Percentiles rank a stretch among this genome's conserved stretches.
phyloP scores from a whole-genome alignment of 768 basidiomycete species.

The Lepiota venenata region DNA sequence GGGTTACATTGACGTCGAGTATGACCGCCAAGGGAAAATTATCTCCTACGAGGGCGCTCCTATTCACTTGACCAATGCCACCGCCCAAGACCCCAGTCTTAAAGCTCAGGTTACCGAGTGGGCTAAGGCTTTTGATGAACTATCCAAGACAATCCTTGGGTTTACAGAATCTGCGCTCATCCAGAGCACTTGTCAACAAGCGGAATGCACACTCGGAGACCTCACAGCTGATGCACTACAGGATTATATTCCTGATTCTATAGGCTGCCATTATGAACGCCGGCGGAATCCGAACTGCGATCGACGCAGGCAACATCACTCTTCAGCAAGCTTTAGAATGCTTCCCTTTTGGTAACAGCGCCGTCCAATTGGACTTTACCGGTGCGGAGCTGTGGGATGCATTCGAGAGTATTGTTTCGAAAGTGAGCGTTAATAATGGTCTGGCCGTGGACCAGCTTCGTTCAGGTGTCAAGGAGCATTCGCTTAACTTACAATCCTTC shows the following conservation, averaged over 20 bases:
- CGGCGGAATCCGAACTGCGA: conserved; percentile 37
- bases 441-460: conserved; percentile 34
- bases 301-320: conserved; percentile 38
- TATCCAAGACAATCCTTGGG: conserved; percentile 33
- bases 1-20: conserved; percentile 41
- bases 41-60: conserved; percentile 38
- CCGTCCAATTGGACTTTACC: conserved; percentile 37
- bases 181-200: conserved; percentile 35
- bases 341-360: conserved; percentile 42
- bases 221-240: conserved; percentile 40
- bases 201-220: conserved; percentile 42
- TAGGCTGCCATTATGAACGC: conserved; percentile 39
- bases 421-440: conserved; percentile 24
- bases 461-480: conserved; percentile 37
- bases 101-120: conserved; percentile 35
- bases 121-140: conserved; percentile 34
- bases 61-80: conserved; percentile 36
- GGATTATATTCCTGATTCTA: conserved; percentile 25
- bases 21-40: conserved; percentile 34
- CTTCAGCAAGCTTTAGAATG: conserved; percentile 34
- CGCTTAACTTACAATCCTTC: conserved; percentile 28
- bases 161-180: conserved; percentile 30
- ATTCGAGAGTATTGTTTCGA: conserved; percentile 37
- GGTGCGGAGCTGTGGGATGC: conserved; percentile 38
- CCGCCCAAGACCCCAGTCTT: conserved; percentile 30